Base-by-base conservation (phyloP, 495 filamentous ascomycete species). In the Annulohypoxylon nitens region DNA sequence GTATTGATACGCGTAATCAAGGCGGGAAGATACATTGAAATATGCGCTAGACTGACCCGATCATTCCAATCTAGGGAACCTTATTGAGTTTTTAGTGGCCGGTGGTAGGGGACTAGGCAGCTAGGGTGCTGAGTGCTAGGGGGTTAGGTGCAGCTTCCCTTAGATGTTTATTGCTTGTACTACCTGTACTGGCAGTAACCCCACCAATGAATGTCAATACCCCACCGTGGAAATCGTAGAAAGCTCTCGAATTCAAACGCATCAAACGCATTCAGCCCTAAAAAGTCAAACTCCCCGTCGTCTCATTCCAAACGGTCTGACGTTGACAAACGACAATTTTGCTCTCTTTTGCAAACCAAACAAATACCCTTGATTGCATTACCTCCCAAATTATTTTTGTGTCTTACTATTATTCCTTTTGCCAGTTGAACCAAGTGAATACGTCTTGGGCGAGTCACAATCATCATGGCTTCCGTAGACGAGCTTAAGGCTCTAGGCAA, bases 401-500 rank as follows among this genome's bases (percentile, higher is more conserved):
- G 4, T n/a, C 39, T 43, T n/a, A 5, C 39, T 3, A 20, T 20
- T 3, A 20, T 20, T 47, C 18, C 18, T 20, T 47, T 20, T 20
- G 5, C 16, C 20, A 2, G 43, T 4, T 20, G 5, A 57, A 20
- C 33, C 18, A 57, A 25, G 3, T 2, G 10, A 20, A 18, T n/a
- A 34, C 53, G 10, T 36, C 53, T 37, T 4, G 39, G 65, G 61
- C 26, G 23, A 50, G 16, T 25, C 14, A 41, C 30, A 7, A 54
- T 55, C 69, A 18, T 26, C 45, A 86, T 86, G 84, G 79, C 83
- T 45, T 84, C 83, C 47, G 87, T 85, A 59, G 87, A 88, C 73
- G 86, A 84, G 84, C 88, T 98, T 74, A 99, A 99, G 87, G 93
- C 95, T 71, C 91, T 95, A 79, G 96, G 96, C 86, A 99, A 99